Percentiles rank a stretch among this genome's conserved stretches.
These are phyloP conservation scores for Oryza coarctata DNA, from an alignment of 176 grass and related monocot genomes.

Conservation along the genomic window DNA sequence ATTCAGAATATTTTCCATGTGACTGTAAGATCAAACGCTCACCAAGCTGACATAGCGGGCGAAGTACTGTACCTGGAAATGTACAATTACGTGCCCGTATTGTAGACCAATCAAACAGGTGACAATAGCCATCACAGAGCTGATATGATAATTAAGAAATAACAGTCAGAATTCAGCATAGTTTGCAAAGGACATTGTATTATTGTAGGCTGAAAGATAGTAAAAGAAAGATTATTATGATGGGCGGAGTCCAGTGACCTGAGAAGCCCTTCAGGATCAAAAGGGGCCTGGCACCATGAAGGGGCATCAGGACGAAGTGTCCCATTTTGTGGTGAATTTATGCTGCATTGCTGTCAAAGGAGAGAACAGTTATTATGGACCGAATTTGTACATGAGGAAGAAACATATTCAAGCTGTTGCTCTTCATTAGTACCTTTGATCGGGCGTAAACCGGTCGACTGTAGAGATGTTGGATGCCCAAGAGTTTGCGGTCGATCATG, in stretches of 20 bases:
- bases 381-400: neutral
- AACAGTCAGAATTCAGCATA: constrained; percentile 19
- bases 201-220: neutral
- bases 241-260: constrained; percentile 44
- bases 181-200: neutral
- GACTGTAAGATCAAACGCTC: neutral
- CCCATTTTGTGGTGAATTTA: constrained; percentile 61
- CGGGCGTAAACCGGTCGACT: constrained; percentile 71
- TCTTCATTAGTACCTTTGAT: constrained; percentile 54
- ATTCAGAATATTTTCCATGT: constrained; percentile 11
- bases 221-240: neutral
- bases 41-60: neutral
- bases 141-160: constrained; percentile 30
- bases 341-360: constrained; percentile 67
- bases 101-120: constrained; percentile 95
- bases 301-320: constrained; percentile 64
- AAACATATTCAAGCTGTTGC: neutral
- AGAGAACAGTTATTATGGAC: constrained; percentile 8
- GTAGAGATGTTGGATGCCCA: constrained; percentile 83
- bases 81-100: constrained; percentile 80
- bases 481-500: constrained; percentile 81
- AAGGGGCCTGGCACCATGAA: constrained; percentile 94
- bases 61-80: constrained; percentile 66
- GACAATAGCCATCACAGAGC: constrained; percentile 88
- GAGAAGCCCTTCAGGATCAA: constrained; percentile 93